Conservation (phyloP, 352 stramenopile genomes). For the Phytophthora nicotianae region DNA sequence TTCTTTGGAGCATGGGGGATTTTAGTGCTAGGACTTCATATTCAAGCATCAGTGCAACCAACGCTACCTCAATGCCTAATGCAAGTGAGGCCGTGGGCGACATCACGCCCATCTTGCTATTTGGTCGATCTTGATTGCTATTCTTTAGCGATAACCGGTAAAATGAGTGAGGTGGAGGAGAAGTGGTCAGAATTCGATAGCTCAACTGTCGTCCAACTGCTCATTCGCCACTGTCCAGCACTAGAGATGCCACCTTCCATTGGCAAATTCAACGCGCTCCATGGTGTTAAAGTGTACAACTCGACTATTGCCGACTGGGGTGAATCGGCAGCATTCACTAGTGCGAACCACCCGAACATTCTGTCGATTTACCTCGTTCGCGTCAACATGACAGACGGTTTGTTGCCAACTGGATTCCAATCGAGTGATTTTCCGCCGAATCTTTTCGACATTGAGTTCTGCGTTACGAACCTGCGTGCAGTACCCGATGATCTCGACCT, state of each 20-base stretch:
- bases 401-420: constrained; percentile 23
- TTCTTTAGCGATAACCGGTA: background rate
- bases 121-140: constrained; percentile 1
- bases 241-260: background rate
- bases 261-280: background rate
- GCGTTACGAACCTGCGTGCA: constrained; percentile 35
- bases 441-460: constrained; percentile 47
- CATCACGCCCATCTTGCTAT: background rate
- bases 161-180: background rate
- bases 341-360: background rate
- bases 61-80: background rate
- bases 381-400: constrained; percentile 1
- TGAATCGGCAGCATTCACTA: background rate
- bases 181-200: background rate
- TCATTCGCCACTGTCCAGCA: background rate
- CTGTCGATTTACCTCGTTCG: background rate
- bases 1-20: background rate
- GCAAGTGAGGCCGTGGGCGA: background rate
- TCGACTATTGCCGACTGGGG: background rate
- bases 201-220: background rate
- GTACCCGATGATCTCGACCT: constrained; percentile 40
- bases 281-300: background rate
- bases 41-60: background rate
- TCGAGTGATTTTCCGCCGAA: constrained; percentile 34
- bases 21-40: background rate